Conservation (phyloP, 306 rosid genomes). For the Fagus sylvatica region DNA sequence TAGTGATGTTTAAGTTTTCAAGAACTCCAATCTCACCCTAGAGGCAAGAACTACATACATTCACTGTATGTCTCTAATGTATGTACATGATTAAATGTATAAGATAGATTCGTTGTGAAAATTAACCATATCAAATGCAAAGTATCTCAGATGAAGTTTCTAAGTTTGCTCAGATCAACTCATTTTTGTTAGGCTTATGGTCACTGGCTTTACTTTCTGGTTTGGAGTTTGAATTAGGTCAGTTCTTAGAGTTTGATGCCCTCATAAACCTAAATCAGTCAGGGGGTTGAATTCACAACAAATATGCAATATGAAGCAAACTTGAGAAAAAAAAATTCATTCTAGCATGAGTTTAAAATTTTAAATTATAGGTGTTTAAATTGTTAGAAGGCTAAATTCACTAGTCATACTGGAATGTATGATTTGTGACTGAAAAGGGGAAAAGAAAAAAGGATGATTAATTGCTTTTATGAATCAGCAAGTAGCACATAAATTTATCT, state of each 20-base stretch:
- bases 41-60: no score
- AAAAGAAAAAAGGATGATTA: neutral
- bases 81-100: neutral
- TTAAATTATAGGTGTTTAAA: neutral
- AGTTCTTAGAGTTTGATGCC: neutral
- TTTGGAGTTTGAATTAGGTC: neutral
- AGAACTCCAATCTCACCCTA: no score
- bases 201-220: neutral
- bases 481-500: neutral
- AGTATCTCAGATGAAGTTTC: neutral
- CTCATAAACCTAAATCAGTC: neutral
- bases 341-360: neutral
- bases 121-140: neutral
- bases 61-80: neutral
- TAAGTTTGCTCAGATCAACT: neutral
- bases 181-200: neutral
- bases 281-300: neutral
- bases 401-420: neutral
- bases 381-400: neutral
- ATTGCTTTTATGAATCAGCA: neutral
- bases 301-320: neutral
- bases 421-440: neutral
- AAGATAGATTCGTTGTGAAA: neutral
- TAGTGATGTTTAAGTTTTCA: no score
- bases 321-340: neutral